Base-by-base conservation (phyloP, 2,329 filamentous ascomycete species). In the Metarhizium rileyi region DNA sequence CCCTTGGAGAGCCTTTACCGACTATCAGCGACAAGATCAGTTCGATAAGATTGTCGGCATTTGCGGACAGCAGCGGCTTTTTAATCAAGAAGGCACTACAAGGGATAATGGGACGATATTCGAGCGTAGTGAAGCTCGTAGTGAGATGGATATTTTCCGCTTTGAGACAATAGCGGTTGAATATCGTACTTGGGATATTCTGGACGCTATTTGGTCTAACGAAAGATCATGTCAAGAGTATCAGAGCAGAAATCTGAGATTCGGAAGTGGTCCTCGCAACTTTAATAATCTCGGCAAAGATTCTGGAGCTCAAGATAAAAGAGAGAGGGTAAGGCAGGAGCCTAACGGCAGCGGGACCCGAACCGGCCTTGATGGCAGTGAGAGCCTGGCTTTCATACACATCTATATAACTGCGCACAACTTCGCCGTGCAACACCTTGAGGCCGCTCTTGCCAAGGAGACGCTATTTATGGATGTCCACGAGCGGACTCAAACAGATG, bases 1-100 rank as follows among this genome's bases (percentile, higher is more conserved):
- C 45, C 54, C 49, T 35, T 57, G 54, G 56, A 46, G 20, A 28
- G 25, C 46, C 26, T 56, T 57, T 35, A 16, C 33, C 33, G 9
- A 36, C 33, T 7, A 30, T 12, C 33, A 36, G 33, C 9, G 33
- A 16, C 9, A 36, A 18, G 9, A 14, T 16, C 33, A 16, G 6
- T 36, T 36, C 4, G 14, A 36, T 14, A 14, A 36, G 10, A 10
- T 36, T 14, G n/a, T 10, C 9, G 14, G 9, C 9, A 16, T 16
- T 18, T 36, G 33, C 33, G 33, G 9, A 9, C 12, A 36, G 33
- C 6, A 18, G 14, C 33, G 33, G n/a, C 33, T 10, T 36, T 36
- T 36, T 36, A 9, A 14, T 16, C 14, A 10, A 1, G 14, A 36
- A 14, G 5, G 9, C 9, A 16, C 9, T 16, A 36, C 33, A 14